Base-by-base conservation (phyloP, 306 rosid genomes). In the Begonia fuchsioides region DNA sequence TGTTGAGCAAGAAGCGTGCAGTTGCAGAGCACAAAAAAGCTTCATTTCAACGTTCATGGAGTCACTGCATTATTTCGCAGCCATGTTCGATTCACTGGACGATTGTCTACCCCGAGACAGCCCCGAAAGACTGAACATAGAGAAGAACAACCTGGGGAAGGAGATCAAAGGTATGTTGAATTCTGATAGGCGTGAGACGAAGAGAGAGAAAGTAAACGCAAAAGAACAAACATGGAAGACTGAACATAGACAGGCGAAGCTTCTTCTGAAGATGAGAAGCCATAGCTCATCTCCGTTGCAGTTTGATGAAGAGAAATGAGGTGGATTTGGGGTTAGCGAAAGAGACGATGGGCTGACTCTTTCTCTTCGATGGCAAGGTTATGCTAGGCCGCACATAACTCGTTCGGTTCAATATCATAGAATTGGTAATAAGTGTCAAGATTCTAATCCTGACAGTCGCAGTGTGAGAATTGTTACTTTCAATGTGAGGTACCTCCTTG, bases 361-460 rank as follows among this genome's bases (percentile, higher is more conserved):
- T 40, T 85, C 87, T 51, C 54, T 85, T 15, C 84, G 87, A 19
- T 85, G 95, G 95, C 93, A 85, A 60, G 68, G 75, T 56, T n/a
- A n/a, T n/a, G n/a, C n/a, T n/a, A n/a, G n/a, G n/a, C n/a, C n/a
- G n/a, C n/a, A n/a, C n/a, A n/a, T n/a, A n/a, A n/a, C n/a, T n/a
- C n/a, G n/a, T n/a, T n/a, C n/a, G n/a, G n/a, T n/a, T n/a, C n/a
- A n/a, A n/a, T n/a, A n/a, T n/a, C n/a, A n/a, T n/a, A n/a, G n/a
- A n/a, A n/a, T n/a, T n/a, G n/a, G n/a, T n/a, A n/a, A n/a, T n/a
- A n/a, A n/a, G n/a, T n/a, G n/a, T n/a, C n/a, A n/a, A n/a, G n/a
- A n/a, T n/a, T n/a, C n/a, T n/a, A n/a, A n/a, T n/a, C n/a, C n/a
- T n/a, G n/a, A n/a, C n/a, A n/a, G n/a, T n/a, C n/a, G n/a, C n/a